Conservation (phyloP, 2,329 filamentous ascomycete species). For the Trichoderma asperellum region DNA sequence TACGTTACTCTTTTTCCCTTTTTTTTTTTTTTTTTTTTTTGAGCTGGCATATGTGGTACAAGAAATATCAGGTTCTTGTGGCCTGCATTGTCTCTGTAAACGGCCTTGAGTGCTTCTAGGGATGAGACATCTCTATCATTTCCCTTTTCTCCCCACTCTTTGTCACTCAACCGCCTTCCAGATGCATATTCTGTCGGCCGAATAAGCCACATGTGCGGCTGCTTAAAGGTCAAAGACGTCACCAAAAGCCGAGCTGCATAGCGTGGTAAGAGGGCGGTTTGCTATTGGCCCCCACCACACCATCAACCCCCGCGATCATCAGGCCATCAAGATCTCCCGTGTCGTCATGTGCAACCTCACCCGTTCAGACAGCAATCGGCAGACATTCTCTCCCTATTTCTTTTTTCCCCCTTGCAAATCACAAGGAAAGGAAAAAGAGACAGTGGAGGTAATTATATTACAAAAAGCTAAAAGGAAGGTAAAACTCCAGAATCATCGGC, state of each 20-base stretch:
- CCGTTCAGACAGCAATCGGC: slow-evolving; percentile 21
- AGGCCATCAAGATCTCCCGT: slow-evolving; percentile 34
- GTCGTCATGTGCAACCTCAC: slow-evolving; percentile 37
- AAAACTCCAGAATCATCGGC: background rate
- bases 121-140: background rate
- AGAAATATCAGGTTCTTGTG: background rate
- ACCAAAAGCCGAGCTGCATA: slow-evolving; percentile 14
- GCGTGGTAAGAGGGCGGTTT: slow-evolving; percentile 26
- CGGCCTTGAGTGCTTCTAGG: background rate
- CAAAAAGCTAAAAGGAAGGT: background rate
- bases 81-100: background rate
- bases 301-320: slow-evolving; percentile 37
- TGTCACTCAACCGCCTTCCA: background rate
- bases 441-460: background rate
- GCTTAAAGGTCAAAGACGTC: background rate
- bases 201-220: slow-evolving; percentile 4
- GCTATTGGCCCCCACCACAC: slow-evolving; percentile 30
- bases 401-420: background rate
- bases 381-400: slow-evolving; percentile 4
- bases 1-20: background rate
- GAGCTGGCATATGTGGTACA: background rate
- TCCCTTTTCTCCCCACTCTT: background rate
- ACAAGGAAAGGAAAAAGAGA: background rate
- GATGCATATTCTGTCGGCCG: slow-evolving; percentile 2
- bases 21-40: background rate